Percentiles rank a stretch among this genome's conserved stretches.
Evolutionary conservation across 2,329 filamentous ascomycete genomes (phyloP).

Genomic region (Fusarium scirpi): DNA sequence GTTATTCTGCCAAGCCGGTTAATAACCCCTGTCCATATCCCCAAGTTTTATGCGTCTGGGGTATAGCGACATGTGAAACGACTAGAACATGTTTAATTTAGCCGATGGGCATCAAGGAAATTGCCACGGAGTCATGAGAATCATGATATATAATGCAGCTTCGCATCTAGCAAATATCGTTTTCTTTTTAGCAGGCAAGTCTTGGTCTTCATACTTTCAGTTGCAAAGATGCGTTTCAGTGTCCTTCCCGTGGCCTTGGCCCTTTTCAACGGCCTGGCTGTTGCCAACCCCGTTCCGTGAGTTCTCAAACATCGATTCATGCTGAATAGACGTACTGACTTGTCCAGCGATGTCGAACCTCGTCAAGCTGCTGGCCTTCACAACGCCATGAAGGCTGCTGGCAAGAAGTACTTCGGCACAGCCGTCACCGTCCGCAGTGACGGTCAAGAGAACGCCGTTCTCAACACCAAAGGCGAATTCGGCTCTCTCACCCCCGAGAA

Average conservation of each 20-base stretch:
- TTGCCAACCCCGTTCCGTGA: slow-evolving; percentile 19
- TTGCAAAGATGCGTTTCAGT: slow-evolving; percentile 25
- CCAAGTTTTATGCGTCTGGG: background rate
- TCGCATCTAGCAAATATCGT: accelerated
- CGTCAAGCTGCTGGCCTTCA: slow-evolving; percentile 11
- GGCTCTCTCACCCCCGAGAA: slow-evolving; percentile 17
- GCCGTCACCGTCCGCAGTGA: slow-evolving; percentile 18
- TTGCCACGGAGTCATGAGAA: background rate
- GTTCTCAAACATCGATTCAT: background rate
- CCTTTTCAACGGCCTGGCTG: background rate
- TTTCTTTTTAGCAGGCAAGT: background rate
- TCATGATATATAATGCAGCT: background rate
- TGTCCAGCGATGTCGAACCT: background rate
- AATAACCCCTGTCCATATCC: slow-evolving; percentile 2
- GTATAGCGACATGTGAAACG: background rate
- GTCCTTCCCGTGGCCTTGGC: slow-evolving; percentile 14
- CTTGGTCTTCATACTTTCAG: background rate
- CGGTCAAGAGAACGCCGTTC: background rate
- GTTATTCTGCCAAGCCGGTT: slow-evolving; percentile 7
- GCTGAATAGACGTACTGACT: background rate
- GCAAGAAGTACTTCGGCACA: slow-evolving; percentile 23
- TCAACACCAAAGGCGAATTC: slow-evolving; percentile 16
- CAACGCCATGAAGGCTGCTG: slow-evolving; percentile 12
- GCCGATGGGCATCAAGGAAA: background rate
- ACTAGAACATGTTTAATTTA: slow-evolving; percentile 1